Evolutionary conservation across 306 rosid species (phyloP).

Genomic region (Dalbergia cochinchinensis): DNA sequence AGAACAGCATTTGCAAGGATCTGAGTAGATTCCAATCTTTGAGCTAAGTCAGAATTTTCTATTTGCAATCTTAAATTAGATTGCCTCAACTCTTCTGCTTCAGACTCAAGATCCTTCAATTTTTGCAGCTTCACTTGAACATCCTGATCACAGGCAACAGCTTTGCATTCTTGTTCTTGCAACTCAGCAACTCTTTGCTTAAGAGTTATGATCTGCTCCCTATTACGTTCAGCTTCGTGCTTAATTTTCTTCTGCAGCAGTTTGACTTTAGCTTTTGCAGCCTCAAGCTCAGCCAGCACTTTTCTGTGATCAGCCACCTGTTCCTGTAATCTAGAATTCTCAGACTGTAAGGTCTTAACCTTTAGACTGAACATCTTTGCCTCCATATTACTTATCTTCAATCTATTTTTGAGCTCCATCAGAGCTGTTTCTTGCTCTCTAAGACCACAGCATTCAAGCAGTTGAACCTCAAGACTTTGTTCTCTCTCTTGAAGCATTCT

Average conservation of each 20-base stretch:
- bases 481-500: slow-evolving; percentile 79
- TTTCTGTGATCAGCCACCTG: slow-evolving; percentile 65
- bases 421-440: slow-evolving; percentile 81
- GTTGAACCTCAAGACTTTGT: slow-evolving; percentile 71
- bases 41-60: slow-evolving; percentile 71
- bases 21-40: slow-evolving; percentile 78
- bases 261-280: slow-evolving; percentile 59
- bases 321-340: slow-evolving; percentile 68
- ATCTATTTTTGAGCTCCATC: slow-evolving; percentile 78
- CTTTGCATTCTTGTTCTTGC: slow-evolving; percentile 63
- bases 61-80: slow-evolving; percentile 62
- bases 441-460: slow-evolving; percentile 85
- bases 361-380: slow-evolving; percentile 79
- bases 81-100: slow-evolving; percentile 64
- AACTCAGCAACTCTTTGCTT: slow-evolving; percentile 64
- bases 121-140: slow-evolving; percentile 59
- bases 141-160: slow-evolving; percentile 47
- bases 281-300: slow-evolving; percentile 71
- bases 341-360: slow-evolving; percentile 73
- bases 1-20: slow-evolving; percentile 74
- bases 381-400: slow-evolving; percentile 77
- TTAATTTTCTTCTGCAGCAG: slow-evolving; percentile 65
- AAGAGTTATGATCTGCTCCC: slow-evolving; percentile 63
- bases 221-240: slow-evolving; percentile 68
- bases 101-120: slow-evolving; percentile 62